Evolutionary conservation across 192 early-diverging fungal species (phyloP).

Genomic region (Martensiomyces pterosporus): DNA sequence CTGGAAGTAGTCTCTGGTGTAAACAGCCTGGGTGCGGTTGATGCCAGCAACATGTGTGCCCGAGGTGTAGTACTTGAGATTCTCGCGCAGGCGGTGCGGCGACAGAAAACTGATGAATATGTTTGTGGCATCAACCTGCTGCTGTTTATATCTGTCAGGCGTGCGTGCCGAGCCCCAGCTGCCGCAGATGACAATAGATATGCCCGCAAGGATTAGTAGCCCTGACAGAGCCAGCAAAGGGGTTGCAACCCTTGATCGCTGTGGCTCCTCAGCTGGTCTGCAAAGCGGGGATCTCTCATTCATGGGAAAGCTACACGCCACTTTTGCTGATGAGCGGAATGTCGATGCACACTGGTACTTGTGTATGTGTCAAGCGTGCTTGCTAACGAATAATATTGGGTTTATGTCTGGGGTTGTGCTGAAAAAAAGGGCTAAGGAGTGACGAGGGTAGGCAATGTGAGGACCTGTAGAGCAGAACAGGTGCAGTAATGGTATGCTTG

Average conservation of each 20-base stretch:
- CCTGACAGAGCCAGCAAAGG: neutral
- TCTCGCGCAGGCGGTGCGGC: constrained; percentile 2
- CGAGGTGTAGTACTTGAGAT: constrained; percentile 37
- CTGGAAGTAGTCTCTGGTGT: constrained; percentile 37
- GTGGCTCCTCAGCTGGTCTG: neutral
- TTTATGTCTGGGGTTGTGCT: neutral
- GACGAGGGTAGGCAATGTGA: too few relatives aligned
- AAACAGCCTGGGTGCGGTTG: constrained; percentile 34
- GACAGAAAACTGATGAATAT: neutral
- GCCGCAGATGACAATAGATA: neutral
- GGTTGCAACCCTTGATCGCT: neutral
- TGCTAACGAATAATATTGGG: neutral
- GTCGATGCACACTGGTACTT: neutral
- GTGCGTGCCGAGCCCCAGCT: neutral
- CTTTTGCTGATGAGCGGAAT: too few relatives aligned
- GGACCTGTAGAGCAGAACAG: too few relatives aligned
- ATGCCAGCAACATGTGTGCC: constrained; percentile 43
- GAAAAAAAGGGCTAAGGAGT: too few relatives aligned
- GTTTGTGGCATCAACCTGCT: neutral
- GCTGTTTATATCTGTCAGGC: neutral
- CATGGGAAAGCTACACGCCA: neutral
- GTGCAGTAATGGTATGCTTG: too few relatives aligned
- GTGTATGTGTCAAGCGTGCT: neutral
- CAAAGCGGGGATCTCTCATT: neutral
- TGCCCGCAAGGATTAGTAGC: neutral